A percentile compares a stretch with the other conserved stretches of the same genome.
These are phyloP conservation scores for Solanum chmielewskii DNA, from an alignment of 257 asterid species.

Conservation along the genomic window DNA sequence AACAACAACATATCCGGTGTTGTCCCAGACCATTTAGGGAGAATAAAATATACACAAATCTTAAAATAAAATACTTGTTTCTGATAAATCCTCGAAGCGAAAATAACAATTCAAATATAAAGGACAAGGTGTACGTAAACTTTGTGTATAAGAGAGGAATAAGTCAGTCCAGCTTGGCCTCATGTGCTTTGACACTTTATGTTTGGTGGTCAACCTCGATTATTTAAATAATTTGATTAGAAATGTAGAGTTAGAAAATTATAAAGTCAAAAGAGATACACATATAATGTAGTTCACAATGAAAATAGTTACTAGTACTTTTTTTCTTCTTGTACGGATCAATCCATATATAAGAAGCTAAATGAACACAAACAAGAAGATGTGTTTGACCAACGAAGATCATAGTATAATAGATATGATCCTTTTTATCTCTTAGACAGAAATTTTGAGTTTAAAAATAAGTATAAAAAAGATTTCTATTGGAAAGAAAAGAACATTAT, in stretches of 20 bases:
- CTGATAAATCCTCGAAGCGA: accelerated
- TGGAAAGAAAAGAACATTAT: accelerated
- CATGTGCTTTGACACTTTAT: background rate
- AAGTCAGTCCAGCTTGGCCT: background rate
- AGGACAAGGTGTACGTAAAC: background rate
- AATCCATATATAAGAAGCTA: background rate
- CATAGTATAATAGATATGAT: background rate
- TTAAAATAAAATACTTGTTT: accelerated
- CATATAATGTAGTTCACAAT: background rate
- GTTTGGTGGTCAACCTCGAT: background rate
- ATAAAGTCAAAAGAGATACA: background rate
- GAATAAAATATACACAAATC: background rate
- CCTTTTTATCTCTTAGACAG: background rate
- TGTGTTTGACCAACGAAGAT: background rate
- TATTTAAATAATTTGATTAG: background rate
- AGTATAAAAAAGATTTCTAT: background rate
- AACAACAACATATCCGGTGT: background rate
- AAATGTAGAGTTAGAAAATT: background rate
- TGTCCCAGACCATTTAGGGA: accelerated
- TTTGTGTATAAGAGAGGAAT: background rate
- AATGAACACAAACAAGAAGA: background rate
- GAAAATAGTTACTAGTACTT: background rate
- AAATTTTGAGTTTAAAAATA: accelerated
- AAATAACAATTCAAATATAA: background rate
- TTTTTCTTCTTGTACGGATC: background rate